A percentile compares a stretch with the other conserved stretches of the same genome.
Conservation (phyloP, 805 yeast genomes). For the Komagataella pastoris region DNA sequence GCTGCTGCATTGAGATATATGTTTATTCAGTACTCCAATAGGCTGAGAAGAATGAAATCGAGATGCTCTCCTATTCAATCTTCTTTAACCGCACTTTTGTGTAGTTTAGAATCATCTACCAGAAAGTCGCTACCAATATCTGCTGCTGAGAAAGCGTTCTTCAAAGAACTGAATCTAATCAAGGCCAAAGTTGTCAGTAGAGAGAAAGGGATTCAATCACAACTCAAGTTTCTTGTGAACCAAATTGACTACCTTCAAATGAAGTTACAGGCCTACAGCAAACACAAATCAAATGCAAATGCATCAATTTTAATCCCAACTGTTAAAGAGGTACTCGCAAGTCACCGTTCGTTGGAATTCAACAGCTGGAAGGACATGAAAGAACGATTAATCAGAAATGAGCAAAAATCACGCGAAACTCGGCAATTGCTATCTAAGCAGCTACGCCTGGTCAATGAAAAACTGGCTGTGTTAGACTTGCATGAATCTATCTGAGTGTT, state of each 20-base stretch:
- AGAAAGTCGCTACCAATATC: neutral
- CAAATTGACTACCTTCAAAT: constrained; percentile 5
- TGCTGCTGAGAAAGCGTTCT: constrained; percentile 12
- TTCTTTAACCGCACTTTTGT: neutral
- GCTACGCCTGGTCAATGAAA: neutral
- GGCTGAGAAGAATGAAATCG: neutral
- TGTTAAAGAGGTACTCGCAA: neutral
- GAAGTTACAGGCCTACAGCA: constrained; percentile 3
- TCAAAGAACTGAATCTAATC: constrained; percentile 11
- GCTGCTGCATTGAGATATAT: neutral
- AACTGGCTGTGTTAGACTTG: neutral
- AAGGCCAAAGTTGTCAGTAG: constrained; percentile 7
- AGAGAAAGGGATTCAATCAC: constrained; percentile 6
- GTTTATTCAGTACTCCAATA: neutral
- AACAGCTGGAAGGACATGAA: neutral
- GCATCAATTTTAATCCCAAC: neutral
- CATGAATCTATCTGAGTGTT: neutral
- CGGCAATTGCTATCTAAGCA: neutral
- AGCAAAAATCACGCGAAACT: neutral
- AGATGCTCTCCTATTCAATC: neutral
- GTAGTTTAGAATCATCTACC: neutral
- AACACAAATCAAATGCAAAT: neutral
- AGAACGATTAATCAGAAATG: neutral
- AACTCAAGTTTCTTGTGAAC: neutral
- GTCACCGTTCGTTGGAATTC: neutral